Conservation (phyloP, 768 basidiomycete species). For the Leccinum subgranulosum region DNA sequence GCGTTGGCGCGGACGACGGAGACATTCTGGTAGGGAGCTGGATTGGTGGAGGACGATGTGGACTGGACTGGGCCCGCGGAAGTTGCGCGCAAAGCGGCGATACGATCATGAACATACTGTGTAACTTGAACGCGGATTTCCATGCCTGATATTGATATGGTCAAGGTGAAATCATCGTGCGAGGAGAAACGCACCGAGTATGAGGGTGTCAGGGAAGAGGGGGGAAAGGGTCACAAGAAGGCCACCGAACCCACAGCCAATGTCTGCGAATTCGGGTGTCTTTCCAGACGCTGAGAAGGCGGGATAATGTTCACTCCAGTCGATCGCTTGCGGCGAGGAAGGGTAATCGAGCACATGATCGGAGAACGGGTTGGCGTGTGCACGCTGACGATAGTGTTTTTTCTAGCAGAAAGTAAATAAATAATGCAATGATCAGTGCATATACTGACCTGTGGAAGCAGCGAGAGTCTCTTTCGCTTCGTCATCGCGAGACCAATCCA, state of each 20-base stretch:
- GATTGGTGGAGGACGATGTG: slow-evolving; percentile 23
- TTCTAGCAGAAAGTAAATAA: slow-evolving; percentile 44
- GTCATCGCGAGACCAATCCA: background rate
- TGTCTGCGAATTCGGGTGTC: slow-evolving; percentile 89
- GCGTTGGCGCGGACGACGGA: slow-evolving; percentile 94
- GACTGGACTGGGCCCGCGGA: slow-evolving; percentile 25
- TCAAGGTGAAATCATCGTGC: background rate
- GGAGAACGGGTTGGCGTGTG: slow-evolving; percentile 84
- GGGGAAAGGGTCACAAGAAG: slow-evolving; percentile 87
- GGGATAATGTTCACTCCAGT: slow-evolving; percentile 86
- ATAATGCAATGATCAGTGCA: too few relatives aligned
- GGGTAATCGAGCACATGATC: slow-evolving; percentile 91
- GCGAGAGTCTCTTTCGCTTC: slow-evolving; percentile 31
- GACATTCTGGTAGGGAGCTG: slow-evolving; percentile 75
- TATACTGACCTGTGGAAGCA: slow-evolving; percentile 49
- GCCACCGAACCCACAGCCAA: slow-evolving; percentile 98
- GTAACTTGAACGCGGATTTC: slow-evolving; percentile 97
- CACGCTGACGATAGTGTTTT: slow-evolving; percentile 80
- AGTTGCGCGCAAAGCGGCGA: slow-evolving; percentile 82
- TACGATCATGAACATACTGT: slow-evolving; percentile 93
- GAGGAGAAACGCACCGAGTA: slow-evolving; percentile 70
- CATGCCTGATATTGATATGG: slow-evolving; percentile 57
- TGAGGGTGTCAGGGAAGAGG: slow-evolving; percentile 84
- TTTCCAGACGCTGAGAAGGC: slow-evolving; percentile 55
- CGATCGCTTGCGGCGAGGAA: slow-evolving; percentile 63